Conservation (phyloP, 345 rosid genomes). For the Clausena lansium region DNA sequence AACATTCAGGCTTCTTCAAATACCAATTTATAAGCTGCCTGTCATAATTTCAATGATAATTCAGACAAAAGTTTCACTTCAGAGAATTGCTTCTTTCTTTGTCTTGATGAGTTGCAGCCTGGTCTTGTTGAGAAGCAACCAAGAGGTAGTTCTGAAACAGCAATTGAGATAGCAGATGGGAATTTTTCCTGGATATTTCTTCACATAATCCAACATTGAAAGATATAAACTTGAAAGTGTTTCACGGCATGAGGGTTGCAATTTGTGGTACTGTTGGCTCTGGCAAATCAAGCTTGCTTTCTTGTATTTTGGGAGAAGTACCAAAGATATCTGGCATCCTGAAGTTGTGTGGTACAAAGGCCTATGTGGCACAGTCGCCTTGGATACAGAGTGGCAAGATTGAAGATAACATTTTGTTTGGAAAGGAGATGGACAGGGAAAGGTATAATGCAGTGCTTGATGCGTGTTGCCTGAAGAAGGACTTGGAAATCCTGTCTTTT, state of each 20-base stretch:
- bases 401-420: constrained; percentile 82
- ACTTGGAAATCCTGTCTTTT: constrained; percentile 63
- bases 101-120: constrained; percentile 49
- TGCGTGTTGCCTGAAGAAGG: constrained; percentile 68
- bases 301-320: constrained; percentile 68
- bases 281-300: constrained; percentile 75
- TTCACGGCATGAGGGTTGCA: constrained; percentile 64
- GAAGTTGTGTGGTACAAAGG: constrained; percentile 65
- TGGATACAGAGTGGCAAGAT: constrained; percentile 90
- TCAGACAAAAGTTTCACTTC: constrained; percentile 71
- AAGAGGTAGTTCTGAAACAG: constrained; percentile 38
- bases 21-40: constrained; percentile 57
- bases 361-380: constrained; percentile 80
- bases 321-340: constrained; percentile 63
- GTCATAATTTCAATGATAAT: constrained; percentile 55
- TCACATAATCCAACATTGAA: constrained; percentile 47
- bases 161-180: constrained; percentile 49
- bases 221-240: constrained; percentile 49
- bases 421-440: constrained; percentile 66
- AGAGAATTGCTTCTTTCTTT: constrained; percentile 57
- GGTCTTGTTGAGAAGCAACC: constrained; percentile 50
- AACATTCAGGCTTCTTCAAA: constrained; percentile 64
- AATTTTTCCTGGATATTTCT: constrained; percentile 54
- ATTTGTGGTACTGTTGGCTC: constrained; percentile 83
- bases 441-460: constrained; percentile 58